Percentiles rank a stretch among this genome's conserved stretches.
Conservation (phyloP, 305 asterid species). For the Striga hermonthica region DNA sequence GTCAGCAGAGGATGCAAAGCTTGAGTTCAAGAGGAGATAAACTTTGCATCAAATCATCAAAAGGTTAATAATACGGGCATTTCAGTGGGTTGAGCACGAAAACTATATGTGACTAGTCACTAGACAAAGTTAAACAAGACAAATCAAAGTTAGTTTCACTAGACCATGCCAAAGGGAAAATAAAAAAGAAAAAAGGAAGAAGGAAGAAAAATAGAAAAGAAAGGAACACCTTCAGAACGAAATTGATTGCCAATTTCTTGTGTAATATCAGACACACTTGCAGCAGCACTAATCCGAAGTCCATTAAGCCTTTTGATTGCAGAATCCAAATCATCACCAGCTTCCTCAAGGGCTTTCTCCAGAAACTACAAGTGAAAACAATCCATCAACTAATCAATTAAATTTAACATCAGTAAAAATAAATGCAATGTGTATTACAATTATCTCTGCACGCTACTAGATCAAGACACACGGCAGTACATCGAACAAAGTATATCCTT, state of each 20-base stretch:
- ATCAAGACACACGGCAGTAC: constrained; percentile 1
- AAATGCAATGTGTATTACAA: constrained; percentile 6
- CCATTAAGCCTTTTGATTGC: constrained; percentile 76
- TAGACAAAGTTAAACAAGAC: no score
- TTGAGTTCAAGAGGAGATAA: no score
- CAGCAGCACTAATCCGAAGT: constrained; percentile 65
- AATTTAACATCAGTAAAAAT: constrained; percentile 23
- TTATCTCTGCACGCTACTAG: constrained; percentile 7
- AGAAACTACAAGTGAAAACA: constrained; percentile 53
- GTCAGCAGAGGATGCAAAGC: no score
- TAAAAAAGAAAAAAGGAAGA: no score
- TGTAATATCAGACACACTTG: constrained; percentile 42
- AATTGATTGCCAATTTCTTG: constrained; percentile 39
- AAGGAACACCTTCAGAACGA: constrained; percentile 46
- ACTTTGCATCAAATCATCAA: no score
- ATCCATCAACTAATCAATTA: constrained; percentile 22
- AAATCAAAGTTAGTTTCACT: constrained; percentile 9
- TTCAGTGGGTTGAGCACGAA: no score
- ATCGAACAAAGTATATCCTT: constrained; percentile 11
- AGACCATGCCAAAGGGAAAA: constrained; percentile 19
- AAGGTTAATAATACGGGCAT: no score
- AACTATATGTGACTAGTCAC: no score
- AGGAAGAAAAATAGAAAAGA: no score
- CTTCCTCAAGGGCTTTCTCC: constrained; percentile 72
- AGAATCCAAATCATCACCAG: constrained; percentile 72